Evolutionary conservation across 768 basidiomycete genomes (phyloP).

Genomic region (Leccinum incarnatum): DNA sequence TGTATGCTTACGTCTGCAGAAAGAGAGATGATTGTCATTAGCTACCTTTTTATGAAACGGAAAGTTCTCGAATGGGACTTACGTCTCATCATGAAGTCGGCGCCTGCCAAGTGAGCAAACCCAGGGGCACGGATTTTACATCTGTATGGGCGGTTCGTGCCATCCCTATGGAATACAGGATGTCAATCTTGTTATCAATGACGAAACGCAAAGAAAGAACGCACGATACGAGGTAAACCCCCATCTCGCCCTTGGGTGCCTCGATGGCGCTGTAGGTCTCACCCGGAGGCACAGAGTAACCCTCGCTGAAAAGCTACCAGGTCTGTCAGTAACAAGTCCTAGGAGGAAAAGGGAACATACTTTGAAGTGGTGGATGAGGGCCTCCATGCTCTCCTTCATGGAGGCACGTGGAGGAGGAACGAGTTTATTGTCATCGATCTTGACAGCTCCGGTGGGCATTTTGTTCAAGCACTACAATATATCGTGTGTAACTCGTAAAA

Average conservation of each 20-base stretch:
- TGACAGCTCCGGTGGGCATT: conserved; percentile 89
- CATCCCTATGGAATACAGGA: conserved; percentile 55
- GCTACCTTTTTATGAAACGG: background rate
- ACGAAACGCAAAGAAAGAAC: conserved; percentile 25
- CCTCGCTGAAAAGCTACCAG: conserved; percentile 86
- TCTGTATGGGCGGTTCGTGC: conserved; percentile 92
- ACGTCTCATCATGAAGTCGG: conserved; percentile 99
- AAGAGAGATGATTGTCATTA: conserved; percentile 9
- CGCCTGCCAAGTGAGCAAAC: conserved; percentile 91
- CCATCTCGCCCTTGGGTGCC: conserved; percentile 99
- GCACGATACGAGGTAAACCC: conserved; percentile 93
- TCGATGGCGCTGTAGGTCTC: conserved; percentile 98
- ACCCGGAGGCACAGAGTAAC: conserved; percentile 92
- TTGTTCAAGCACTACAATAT: conserved; percentile 85
- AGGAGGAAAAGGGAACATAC: conserved; percentile 31
- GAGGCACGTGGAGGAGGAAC: conserved; percentile 93
- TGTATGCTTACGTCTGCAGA: conserved; percentile 36
- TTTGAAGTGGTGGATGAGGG: conserved; percentile 98
- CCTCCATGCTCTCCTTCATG: conserved; percentile 99
- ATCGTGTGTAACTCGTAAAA: background rate
- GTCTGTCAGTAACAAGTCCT: background rate
- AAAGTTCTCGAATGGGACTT: conserved; percentile 30
- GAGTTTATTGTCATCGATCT: conserved; percentile 97
- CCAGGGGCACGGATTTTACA: conserved; percentile 98
- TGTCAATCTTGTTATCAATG: background rate